Conservation (phyloP, 75 land plant species). For the Sequoiadendron giganteum region DNA sequence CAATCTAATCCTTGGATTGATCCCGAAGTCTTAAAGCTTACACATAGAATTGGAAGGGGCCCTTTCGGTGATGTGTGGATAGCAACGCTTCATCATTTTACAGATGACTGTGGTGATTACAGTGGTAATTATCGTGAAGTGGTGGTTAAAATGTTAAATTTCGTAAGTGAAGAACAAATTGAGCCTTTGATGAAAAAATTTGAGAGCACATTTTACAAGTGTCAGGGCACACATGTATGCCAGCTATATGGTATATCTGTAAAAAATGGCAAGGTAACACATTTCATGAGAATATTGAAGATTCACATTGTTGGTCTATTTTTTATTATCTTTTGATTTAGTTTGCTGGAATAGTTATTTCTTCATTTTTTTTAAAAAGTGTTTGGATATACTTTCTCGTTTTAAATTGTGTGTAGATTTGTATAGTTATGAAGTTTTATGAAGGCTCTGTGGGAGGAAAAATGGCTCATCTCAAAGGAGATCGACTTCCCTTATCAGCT, state of each 20-base stretch:
- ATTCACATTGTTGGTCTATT: not conserved
- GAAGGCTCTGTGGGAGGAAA: constrained; percentile 93
- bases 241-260: constrained; percentile 75
- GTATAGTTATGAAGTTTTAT: constrained; percentile 87
- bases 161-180: constrained; percentile 58
- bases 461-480: constrained; percentile 75
- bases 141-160: constrained; percentile 82
- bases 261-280: constrained; percentile 68
- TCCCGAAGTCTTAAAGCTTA: constrained; percentile 59
- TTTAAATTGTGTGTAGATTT: constrained; percentile 46
- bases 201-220: constrained; percentile 47
- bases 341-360: not conserved
- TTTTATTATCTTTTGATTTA: not conserved
- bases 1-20: constrained; percentile 64
- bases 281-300: not conserved
- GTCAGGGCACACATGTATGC: constrained; percentile 57
- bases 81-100: constrained; percentile 75
- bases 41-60: constrained; percentile 92
- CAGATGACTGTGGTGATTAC: constrained; percentile 69
- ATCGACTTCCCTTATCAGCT: constrained; percentile 67
- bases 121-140: constrained; percentile 65
- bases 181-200: constrained; percentile 46
- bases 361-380: not conserved
- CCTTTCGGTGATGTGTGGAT: constrained; percentile 97
- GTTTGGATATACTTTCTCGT: not conserved